Percentiles rank a stretch among this genome's conserved stretches.
Conservation (phyloP, 345 rosid genomes). For the Lepidium aucheri region DNA sequence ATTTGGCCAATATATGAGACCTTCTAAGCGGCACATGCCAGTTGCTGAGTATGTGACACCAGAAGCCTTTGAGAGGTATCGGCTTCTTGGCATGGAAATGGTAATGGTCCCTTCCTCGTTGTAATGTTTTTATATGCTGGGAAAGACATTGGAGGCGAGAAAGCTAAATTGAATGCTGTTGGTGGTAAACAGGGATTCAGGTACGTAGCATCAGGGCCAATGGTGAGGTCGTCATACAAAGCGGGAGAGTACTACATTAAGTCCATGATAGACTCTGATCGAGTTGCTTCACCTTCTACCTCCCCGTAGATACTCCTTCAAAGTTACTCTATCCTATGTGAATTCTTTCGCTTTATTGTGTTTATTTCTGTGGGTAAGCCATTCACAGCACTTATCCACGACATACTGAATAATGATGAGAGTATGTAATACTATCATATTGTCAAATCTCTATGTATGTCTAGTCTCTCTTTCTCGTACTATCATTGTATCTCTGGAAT, state of each 20-base stretch:
- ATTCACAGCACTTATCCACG: not conserved
- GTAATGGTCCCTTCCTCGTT: slow-evolving; percentile 31
- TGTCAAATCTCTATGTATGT: slow-evolving; percentile 1
- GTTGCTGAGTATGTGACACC: slow-evolving; percentile 94
- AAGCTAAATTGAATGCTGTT: not conserved
- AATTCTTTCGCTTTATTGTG: slow-evolving; percentile 13
- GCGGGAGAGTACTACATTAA: slow-evolving; percentile 98
- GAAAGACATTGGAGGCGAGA: not conserved
- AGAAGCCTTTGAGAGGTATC: slow-evolving; percentile 86
- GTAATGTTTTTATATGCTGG: not conserved
- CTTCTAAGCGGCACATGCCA: slow-evolving; percentile 95
- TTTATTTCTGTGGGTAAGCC: slow-evolving; percentile 3
- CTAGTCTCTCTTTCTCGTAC: not conserved
- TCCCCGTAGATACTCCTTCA: slow-evolving; percentile 20
- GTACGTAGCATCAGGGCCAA: slow-evolving; percentile 95
- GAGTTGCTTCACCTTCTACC: slow-evolving; percentile 45
- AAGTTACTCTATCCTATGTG: slow-evolving; percentile 4
- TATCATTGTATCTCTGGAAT: not conserved
- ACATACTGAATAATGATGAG: slow-evolving; percentile 18
- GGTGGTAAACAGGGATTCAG: slow-evolving; percentile 72
- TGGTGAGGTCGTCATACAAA: slow-evolving; percentile 99
- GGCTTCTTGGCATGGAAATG: slow-evolving; percentile 87
- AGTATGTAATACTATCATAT: slow-evolving; percentile 1
- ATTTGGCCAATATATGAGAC: slow-evolving; percentile 98
- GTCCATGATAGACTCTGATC: slow-evolving; percentile 91